Evolutionary conservation across 345 rosid species (phyloP).

Genomic region (Barbarea vulgaris): DNA sequence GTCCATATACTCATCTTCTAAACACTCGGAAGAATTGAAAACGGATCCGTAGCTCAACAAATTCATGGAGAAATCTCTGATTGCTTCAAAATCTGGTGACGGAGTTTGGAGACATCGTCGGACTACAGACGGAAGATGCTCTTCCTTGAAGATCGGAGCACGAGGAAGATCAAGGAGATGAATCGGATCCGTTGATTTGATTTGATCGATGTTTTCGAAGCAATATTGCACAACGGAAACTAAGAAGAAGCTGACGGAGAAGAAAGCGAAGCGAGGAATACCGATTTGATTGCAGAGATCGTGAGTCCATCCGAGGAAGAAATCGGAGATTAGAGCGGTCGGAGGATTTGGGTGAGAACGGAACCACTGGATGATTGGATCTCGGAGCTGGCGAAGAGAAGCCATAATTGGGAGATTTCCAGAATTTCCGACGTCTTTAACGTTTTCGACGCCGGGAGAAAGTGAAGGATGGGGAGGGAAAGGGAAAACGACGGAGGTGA

Average conservation of each 20-base stretch:
- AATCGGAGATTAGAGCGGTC: slow-evolving; percentile 64
- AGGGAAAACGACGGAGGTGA: slow-evolving; percentile 46
- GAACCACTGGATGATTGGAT: slow-evolving; percentile 59
- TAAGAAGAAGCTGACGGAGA: slow-evolving; percentile 44
- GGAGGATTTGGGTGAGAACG: slow-evolving; percentile 61
- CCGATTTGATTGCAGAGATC: slow-evolving; percentile 34
- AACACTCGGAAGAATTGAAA: slow-evolving; percentile 47
- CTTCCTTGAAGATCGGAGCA: slow-evolving; percentile 47
- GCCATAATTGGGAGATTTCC: slow-evolving; percentile 50
- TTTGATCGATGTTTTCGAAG: slow-evolving; percentile 34
- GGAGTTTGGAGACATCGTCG: slow-evolving; percentile 32
- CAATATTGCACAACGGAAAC: slow-evolving; percentile 32
- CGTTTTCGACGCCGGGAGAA: slow-evolving; percentile 65
- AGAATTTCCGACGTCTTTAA: slow-evolving; percentile 51
- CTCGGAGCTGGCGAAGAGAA: slow-evolving; percentile 48
- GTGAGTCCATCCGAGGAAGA: slow-evolving; percentile 83
- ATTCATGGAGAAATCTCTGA: slow-evolving; percentile 46
- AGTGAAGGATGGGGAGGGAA: slow-evolving; percentile 64
- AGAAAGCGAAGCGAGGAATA: slow-evolving; percentile 56
- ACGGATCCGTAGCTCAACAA: slow-evolving; percentile 46
- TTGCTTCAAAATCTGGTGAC: slow-evolving; percentile 33
- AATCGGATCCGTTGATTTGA: slow-evolving; percentile 36
- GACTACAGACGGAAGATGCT: slow-evolving; percentile 53
- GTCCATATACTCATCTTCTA: slow-evolving; percentile 49
- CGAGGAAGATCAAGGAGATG: slow-evolving; percentile 52